phyloP scores from a whole-genome alignment of 2,329 filamentous ascomycete genomes.

The Nothophoma quercina region DNA sequence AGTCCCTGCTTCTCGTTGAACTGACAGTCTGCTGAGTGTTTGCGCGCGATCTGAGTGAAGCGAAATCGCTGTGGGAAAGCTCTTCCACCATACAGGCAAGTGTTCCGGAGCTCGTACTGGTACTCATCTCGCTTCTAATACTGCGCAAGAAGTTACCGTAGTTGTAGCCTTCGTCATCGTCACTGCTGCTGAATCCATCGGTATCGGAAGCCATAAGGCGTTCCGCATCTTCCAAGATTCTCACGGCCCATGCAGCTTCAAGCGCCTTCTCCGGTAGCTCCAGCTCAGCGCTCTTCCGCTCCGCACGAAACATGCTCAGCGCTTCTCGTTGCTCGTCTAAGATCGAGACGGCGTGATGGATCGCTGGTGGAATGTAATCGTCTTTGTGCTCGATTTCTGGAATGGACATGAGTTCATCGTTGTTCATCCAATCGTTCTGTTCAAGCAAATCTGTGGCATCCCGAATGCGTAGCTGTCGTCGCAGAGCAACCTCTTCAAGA shows the following conservation, averaged over 20 bases:
- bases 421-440: conserved; percentile 17
- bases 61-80: conserved; percentile 2
- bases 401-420: neutral
- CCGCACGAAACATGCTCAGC: conserved; percentile 13
- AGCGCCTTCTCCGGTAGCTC: conserved; percentile 5
- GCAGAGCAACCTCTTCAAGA: neutral
- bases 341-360: conserved; percentile 4
- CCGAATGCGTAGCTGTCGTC: neutral
- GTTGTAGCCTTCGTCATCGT: conserved; percentile 20
- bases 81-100: conserved; percentile 11
- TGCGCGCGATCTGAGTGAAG: neutral
- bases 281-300: conserved; percentile 12
- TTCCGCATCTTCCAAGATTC: conserved; percentile 24
- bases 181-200: conserved; percentile 4
- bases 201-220: neutral
- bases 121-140: conserved; percentile 18
- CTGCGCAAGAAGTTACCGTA: conserved; percentile 26
- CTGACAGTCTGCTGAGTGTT: neutral
- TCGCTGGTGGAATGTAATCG: neutral
- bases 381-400: neutral
- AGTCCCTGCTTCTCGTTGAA: neutral
- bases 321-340: conserved; percentile 26
- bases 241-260: conserved; percentile 23
- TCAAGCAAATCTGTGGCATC: neutral
- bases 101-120: conserved; percentile 1